Evolutionary conservation across 2,329 filamentous ascomycete genomes (phyloP).

Genomic region (Arthroderma uncinatum): DNA sequence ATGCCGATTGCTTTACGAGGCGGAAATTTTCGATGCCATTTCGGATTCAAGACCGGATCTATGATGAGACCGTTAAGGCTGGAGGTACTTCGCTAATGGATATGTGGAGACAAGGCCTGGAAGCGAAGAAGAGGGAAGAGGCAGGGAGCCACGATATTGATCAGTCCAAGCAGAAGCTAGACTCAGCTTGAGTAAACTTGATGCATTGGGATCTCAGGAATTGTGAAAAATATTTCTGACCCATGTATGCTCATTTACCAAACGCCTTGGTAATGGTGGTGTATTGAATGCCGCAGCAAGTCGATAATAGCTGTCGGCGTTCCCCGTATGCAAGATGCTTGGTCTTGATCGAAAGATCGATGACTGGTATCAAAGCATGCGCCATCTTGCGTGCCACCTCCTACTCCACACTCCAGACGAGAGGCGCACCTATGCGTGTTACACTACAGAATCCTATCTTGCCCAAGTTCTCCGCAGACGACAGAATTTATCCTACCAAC

Average conservation of each 20-base stretch:
- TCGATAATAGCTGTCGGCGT: neutral
- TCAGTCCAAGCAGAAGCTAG: neutral
- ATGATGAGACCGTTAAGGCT: constrained; percentile 16
- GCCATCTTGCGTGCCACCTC: neutral
- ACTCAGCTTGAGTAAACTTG: neutral
- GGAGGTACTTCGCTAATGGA: constrained; percentile 16
- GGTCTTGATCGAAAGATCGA: neutral
- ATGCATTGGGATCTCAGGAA: neutral
- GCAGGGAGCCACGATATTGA: neutral
- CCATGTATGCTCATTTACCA: too few relatives aligned
- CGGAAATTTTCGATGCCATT: constrained; percentile 18
- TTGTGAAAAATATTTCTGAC: too few relatives aligned
- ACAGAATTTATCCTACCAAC: too few relatives aligned
- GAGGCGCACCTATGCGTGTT: too few relatives aligned
- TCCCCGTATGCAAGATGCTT: neutral
- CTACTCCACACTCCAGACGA: neutral
- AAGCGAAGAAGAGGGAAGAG: neutral
- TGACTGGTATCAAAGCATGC: neutral
- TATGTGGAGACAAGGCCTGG: constrained; percentile 9
- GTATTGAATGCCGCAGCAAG: neutral
- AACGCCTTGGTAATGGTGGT: neutral
- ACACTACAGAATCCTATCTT: too few relatives aligned
- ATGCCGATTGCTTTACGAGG: constrained; percentile 25
- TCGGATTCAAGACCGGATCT: constrained; percentile 16
- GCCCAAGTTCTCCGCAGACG: too few relatives aligned